A percentile compares a stretch with the other conserved stretches of the same genome.
Conservation (phyloP, 306 rosid genomes). For the Sechiopsis laciniata region DNA sequence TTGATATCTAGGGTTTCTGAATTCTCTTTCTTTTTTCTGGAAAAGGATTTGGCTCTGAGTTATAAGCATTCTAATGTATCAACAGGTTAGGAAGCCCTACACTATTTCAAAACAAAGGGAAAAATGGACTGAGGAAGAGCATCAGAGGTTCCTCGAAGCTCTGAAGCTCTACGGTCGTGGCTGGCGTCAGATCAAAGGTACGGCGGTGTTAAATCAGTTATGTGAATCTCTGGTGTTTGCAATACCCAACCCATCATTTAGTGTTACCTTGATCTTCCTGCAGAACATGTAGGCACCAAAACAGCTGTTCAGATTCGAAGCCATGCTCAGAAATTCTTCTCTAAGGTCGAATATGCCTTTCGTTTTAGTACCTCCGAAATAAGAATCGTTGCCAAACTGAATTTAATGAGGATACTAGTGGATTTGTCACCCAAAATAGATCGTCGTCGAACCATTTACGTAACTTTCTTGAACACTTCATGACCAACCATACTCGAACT, state of each 20-base stretch:
- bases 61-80: slow-evolving; percentile 16
- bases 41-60: background rate
- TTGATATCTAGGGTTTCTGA: slow-evolving; percentile 13
- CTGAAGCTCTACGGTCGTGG: slow-evolving; percentile 92
- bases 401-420: background rate
- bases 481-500: slow-evolving; percentile 15
- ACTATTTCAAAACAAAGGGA: slow-evolving; percentile 90
- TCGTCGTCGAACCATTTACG: background rate
- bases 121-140: slow-evolving; percentile 96
- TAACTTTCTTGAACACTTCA: background rate
- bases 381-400: background rate
- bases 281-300: slow-evolving; percentile 96
- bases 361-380: slow-evolving; percentile 13
- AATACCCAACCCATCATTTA: slow-evolving; percentile 25
- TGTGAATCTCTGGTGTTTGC: background rate
- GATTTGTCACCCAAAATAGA: slow-evolving; percentile 8
- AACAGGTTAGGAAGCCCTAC: slow-evolving; percentile 82
- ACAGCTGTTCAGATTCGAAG: slow-evolving; percentile 98
- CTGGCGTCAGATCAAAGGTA: slow-evolving; percentile 98
- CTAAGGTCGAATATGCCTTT: slow-evolving; percentile 53
- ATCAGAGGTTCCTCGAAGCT: slow-evolving; percentile 85
- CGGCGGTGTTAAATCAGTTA: slow-evolving; percentile 19
- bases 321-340: slow-evolving; percentile 98
- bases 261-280: slow-evolving; percentile 38
- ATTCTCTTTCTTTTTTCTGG: background rate